Base-by-base conservation (phyloP, 306 rosid species). In the Mucuna pruriens region DNA sequence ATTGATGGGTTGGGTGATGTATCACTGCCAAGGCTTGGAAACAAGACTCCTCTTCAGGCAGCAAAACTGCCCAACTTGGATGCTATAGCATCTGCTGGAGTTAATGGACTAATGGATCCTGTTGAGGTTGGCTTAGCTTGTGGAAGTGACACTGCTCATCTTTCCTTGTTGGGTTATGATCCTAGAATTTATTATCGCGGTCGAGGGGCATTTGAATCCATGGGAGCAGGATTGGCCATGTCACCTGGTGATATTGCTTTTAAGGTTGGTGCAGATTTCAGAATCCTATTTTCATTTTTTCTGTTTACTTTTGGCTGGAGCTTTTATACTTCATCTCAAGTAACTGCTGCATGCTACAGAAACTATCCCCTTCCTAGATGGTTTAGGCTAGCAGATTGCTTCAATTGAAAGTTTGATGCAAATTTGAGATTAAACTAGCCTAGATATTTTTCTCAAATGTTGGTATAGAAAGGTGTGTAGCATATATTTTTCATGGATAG, bases 211-310 rank as follows among this genome's bases (percentile, higher is more conserved):
- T 95, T 95, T 77, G 98, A 95, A 83, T 95, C 98, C 81, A 95
- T 95, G 98, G 99, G 99, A 38, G 99, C 98, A 54, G 99, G 99
- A 73, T 86, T 95, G 85, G 99, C 94, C 65, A 95, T 95, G 98
- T 93, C 92, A 61, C 99, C 99, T 22, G 99, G 97, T 72, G 98
- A 95, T 84, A 95, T 95, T 83, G 99, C 99, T 75, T 95, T 91
- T 72, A 95, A 93, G 94, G 99, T 91, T 49, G 55, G 86, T 77
- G 29, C n/a, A n/a, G n/a, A 42, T 29, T n/a, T n/a, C n/a, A n/a
- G 9, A 82, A 60, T 29, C 33, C 15, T 44, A 3, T 71, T 54
- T 33, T 81, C 46, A 48, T 8, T 23, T 75, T 6, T 29, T 42
- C 17, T 12, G 71, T 65, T 16, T 67, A 9, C 6, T 78, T 61